A percentile compares a stretch with the other conserved stretches of the same genome.
phyloP scores from a whole-genome alignment of 2,329 filamentous ascomycete species.

The Fusarium incarnatum region DNA sequence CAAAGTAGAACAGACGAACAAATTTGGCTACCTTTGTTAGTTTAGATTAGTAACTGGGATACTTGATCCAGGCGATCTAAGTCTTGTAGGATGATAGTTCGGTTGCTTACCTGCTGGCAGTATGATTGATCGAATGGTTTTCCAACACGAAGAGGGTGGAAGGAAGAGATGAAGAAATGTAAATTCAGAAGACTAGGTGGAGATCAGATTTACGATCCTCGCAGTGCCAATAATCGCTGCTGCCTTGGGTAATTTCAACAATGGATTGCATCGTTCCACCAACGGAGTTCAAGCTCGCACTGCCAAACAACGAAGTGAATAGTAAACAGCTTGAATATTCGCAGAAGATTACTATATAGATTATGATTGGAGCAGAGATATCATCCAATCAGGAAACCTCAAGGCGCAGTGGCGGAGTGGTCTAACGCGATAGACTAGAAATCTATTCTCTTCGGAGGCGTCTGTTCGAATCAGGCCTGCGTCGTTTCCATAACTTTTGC shows the following conservation, averaged over 20 bases:
- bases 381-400: slow-evolving; percentile 1
- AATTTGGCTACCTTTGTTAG: neutral
- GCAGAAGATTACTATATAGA: fast-evolving
- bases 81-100: neutral
- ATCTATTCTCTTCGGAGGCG: slow-evolving; percentile 16
- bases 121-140: neutral
- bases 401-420: slow-evolving; percentile 7
- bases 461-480: slow-evolving; percentile 16
- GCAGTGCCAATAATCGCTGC: neutral
- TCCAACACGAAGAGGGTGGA: neutral
- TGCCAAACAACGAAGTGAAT: neutral
- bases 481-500: slow-evolving; percentile 5
- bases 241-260: neutral
- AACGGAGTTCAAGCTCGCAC: neutral
- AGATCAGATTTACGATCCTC: neutral
- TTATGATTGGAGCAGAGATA: fast-evolving
- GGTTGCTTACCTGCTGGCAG: neutral
- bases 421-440: slow-evolving; percentile 12
- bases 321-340: neutral
- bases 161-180: neutral
- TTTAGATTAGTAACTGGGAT: fast-evolving
- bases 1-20: fast-evolving
- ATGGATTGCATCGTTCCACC: neutral
- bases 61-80: fast-evolving
- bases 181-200: neutral